phyloP scores from a whole-genome alignment of 352 stramenopile species.

The Hyaloperonospora arabidopsidis region DNA sequence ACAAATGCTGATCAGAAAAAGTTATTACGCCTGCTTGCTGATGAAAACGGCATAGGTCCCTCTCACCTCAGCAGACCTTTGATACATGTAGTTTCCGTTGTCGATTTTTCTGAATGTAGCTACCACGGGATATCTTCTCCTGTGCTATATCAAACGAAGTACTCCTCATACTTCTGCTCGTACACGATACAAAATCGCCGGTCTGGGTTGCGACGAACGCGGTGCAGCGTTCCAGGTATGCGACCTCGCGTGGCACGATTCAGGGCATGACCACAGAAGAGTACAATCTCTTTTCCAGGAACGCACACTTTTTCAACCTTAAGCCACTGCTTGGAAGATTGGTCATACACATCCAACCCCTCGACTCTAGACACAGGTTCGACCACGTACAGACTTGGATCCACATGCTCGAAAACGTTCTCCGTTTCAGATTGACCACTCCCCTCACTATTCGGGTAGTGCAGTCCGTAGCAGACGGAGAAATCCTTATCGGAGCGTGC shows the following conservation, averaged over 20 bases:
- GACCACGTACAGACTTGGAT: constrained; percentile 52
- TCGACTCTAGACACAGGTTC: constrained; percentile 47
- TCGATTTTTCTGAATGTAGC: too few relatives aligned
- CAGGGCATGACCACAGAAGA: constrained; percentile 52
- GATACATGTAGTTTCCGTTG: too few relatives aligned
- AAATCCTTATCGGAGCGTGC: constrained; percentile 37
- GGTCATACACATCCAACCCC: constrained; percentile 52
- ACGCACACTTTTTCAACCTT: constrained; percentile 40
- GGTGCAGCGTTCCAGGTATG: constrained; percentile 46
- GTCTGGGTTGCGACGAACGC: constrained; percentile 35
- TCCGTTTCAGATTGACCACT: constrained; percentile 45
- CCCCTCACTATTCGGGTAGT: constrained; percentile 50
- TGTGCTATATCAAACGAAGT: constrained; percentile 30
- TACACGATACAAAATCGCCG: constrained; percentile 55
- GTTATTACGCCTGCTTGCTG: too few relatives aligned
- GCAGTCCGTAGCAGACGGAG: constrained; percentile 55
- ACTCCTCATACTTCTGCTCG: constrained; percentile 59
- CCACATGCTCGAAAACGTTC: constrained; percentile 61
- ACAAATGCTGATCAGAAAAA: too few relatives aligned
- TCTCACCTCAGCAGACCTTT: too few relatives aligned
- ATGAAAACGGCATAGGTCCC: too few relatives aligned
- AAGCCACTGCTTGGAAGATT: constrained; percentile 44
- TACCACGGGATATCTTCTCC: too few relatives aligned
- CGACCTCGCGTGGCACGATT: constrained; percentile 37
- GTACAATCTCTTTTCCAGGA: constrained; percentile 47